Base-by-base conservation (phyloP, 2,329 filamentous ascomycete species). In the Nemania sp. region DNA sequence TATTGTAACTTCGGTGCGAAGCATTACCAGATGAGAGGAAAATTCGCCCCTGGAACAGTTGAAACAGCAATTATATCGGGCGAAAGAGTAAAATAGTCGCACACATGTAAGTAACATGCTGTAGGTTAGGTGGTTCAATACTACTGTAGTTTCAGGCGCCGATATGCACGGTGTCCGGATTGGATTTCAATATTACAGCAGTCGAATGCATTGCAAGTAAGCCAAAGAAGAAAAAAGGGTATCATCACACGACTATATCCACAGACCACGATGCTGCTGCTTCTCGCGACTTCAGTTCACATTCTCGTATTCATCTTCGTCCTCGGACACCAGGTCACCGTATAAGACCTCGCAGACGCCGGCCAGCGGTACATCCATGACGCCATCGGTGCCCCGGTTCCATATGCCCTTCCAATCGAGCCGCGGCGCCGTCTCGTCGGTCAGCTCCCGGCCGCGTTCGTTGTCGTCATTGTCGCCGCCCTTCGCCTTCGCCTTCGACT, bases 321-420 rank as follows among this genome's bases (percentile, higher is more conserved):
- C 65, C 39, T 65, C 66, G 54, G 67, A 62, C 7, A 37, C 53
- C 50, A 65, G 50, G 53, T 85, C 83, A 0, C 92, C 93, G 75
- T 98, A 99, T 20, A 99, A 74, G 35, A 99, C 87, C 78, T 99
- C 93, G 72, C 94, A 98, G 1, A 98, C 94, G 0, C 94, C 95
- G 10, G 92, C 93, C 66, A 98, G 84, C 7, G 95, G 95, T 50
- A 99, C 89, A 78, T 99, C 95, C 90, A 99, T 90, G 7, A 98
- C 95, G 1, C 92, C 95, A 80, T 99, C 95, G 0, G 95, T 99
- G 17, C 95, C 92, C 69, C 91, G 88, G 71, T 87, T 92, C 95
- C 95, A 99, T 17, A 96, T 82, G 60, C 82, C 83, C 71, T 83
- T 87, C 94, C 95, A 98, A 71, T 92, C 84, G 65, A 83, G 68